Base-by-base conservation (phyloP, 768 basidiomycete genomes). In the Clathrus columnatus region DNA sequence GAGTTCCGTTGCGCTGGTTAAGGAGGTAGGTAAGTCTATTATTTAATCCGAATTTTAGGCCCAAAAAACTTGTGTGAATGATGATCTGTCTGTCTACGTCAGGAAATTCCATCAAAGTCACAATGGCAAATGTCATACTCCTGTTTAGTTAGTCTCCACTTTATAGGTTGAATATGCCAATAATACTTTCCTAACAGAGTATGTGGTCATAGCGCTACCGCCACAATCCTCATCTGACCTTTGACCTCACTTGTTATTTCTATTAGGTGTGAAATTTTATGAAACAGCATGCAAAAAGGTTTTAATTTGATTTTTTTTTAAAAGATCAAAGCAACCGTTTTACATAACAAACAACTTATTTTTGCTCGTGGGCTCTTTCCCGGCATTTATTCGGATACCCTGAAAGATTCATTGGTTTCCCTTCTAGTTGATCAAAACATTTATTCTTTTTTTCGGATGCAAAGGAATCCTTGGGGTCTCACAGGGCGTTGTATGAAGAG, bases 351-450 rank as follows among this genome's bases (percentile, higher is more conserved):
- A n/a, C n/a, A n/a, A n/a, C n/a, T 36, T 36, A 14, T 36, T 36
- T 36, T 36, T 4, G 10, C 36, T 36, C 36, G 36, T 36, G 36
- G 36, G 36, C 36, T 14, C 20, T 41, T 51, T 23, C 29, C 29
- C 29, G 50, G 50, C 50, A 6, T 51, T 14, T 51, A 20, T n/a
- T 51, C 50, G 50, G 50, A 51, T 51, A 51, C 18, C 50, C 42
- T 51, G 26, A 21, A 51, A 17, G 24, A 30, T 17, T 24, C 29
- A 14, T 36, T 51, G 50, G 30, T 24, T 51, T 36, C 23, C 36
- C 36, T 36, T n/a, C 11, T 14, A 36, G 36, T 36, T n/a, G 36
- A 36, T 36, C 36, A 36, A 36, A n/a, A n/a, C n/a, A n/a, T 36
- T 2, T 11, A 14, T 36, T 36, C n/a, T n/a, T 36, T n/a, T n/a